Evolutionary conservation across 768 basidiomycete genomes (phyloP), one percentile per base, ranked within the genome.

Genomic region (Galerina sulciceps): DNA sequence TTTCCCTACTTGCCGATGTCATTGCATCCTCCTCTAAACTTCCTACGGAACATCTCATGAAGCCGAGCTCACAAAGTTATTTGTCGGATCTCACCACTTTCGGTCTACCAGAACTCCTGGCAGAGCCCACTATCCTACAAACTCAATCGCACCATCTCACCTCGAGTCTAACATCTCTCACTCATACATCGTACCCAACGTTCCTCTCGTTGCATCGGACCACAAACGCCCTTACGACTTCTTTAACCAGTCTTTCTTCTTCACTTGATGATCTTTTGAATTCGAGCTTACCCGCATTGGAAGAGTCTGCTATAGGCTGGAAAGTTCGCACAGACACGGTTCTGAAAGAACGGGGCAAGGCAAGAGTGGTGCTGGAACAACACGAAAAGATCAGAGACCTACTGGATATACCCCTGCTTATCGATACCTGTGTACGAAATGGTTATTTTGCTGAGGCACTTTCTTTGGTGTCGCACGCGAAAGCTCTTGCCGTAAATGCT

Each of bases 371-470:
- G n/a, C 84, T 94, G 58, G 96, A 98, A 66, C 92, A 96, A 66
- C 91, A 94, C 68, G 94, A 96, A 71, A 95, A 95, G 73, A 83
- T 99, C 59, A 83, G 91, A 62, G 95, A 98, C 71, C 75, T 99
- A 36, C 85, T 99, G 56, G 95, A 97, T 65, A 84, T 96, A 47
- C 94, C 96, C 9, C 79, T 91, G 50, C 82, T 99, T 31, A 90
- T 97, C 68, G 93, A 96, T 70, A 93, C 94, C 1, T 98, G 94
- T 69, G 91, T 97, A 13, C 85, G 94, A 38, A 94, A 94, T 67
- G 94, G 94, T 6, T 90, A 92, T 73, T 98, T 95, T 76, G 82
- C 87, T 53, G 97, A 99, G 69, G 96, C 95, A 0, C 82, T 99
- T 56, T 90, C 94, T 23, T 82, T 99, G 38, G 83, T 90, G 5